Percentiles rank a stretch among this genome's conserved stretches.
These are phyloP conservation scores for Umbilicus rupestris DNA, from an alignment of 164 flowering plant genomes.

Conservation along the genomic window DNA sequence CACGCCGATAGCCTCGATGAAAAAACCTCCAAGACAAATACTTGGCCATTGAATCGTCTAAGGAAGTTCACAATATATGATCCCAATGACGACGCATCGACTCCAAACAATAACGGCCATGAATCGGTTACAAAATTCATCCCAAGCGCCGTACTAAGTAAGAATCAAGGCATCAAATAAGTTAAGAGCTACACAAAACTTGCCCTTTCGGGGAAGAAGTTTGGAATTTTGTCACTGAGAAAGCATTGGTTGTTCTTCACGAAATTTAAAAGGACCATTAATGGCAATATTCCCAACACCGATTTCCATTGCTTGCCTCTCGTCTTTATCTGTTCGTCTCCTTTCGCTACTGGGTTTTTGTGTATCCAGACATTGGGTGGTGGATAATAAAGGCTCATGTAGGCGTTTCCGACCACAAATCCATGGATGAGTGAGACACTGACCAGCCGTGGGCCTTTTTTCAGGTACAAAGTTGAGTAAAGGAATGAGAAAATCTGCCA, in stretches of 20 bases:
- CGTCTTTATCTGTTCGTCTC: constrained; percentile 42
- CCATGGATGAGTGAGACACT: constrained; percentile 76
- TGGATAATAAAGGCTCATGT: constrained; percentile 29
- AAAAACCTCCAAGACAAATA: too few relatives aligned
- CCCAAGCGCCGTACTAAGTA: background rate
- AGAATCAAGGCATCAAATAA: background rate
- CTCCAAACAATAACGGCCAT: too few relatives aligned
- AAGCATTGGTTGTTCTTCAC: constrained; percentile 22
- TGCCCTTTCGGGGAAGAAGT: too few relatives aligned
- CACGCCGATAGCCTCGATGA: too few relatives aligned
- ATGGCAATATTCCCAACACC: constrained; percentile 71
- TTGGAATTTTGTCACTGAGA: background rate
- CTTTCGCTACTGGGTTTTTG: constrained; percentile 19
- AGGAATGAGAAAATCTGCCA: constrained; percentile 78
- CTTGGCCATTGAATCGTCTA: too few relatives aligned
- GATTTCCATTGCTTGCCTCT: constrained; percentile 69
- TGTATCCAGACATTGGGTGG: constrained; percentile 13
- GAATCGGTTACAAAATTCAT: too few relatives aligned
- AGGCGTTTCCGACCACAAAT: constrained; percentile 31
- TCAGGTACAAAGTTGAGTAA: constrained; percentile 80
- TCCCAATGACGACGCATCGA: too few relatives aligned
- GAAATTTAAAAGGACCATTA: constrained; percentile 27
- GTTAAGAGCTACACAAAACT: background rate
- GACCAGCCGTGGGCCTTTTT: constrained; percentile 76
- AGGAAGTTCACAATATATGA: too few relatives aligned